These are phyloP conservation scores for Auricularia sp. DNA, from an alignment of 768 basidiomycete species.

Conservation along the genomic window DNA sequence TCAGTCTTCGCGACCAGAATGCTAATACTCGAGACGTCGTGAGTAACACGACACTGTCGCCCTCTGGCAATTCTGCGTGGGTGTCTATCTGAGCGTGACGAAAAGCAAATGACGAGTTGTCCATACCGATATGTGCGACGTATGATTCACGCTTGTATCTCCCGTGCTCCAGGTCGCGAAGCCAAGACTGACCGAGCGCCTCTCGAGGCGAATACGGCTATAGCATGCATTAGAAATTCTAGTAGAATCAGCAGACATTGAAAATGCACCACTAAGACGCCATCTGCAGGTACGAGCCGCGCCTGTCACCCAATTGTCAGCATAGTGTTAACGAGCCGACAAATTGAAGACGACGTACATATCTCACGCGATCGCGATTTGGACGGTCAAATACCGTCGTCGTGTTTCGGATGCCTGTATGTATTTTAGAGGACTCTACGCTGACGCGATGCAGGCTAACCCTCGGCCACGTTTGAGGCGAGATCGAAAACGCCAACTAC, in stretches of 20 bases:
- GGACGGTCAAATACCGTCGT: constrained; percentile 96
- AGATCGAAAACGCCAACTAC: constrained; percentile 95
- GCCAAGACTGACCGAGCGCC: constrained; percentile 92
- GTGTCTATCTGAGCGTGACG: constrained; percentile 3
- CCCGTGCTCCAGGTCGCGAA: constrained; percentile 88
- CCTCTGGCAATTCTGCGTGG: constrained; percentile 55
- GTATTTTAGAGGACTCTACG: not conserved
- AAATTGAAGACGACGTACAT: constrained; percentile 37
- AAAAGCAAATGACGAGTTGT: not conserved
- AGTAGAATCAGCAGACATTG: constrained; percentile 19
- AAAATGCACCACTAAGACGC: constrained; percentile 59
- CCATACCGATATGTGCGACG: constrained; percentile 83
- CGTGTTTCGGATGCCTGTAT: constrained; percentile 86
- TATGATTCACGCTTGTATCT: constrained; percentile 76
- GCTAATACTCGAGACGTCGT: constrained; percentile 72
- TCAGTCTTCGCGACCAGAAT: constrained; percentile 77
- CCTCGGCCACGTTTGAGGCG: constrained; percentile 89
- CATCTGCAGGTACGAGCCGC: constrained; percentile 77
- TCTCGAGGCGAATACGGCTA: constrained; percentile 87
- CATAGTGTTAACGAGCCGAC: constrained; percentile 1
- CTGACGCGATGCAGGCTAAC: constrained; percentile 24
- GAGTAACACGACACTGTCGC: constrained; percentile 71
- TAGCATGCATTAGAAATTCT: not conserved
- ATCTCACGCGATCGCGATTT: constrained; percentile 74
- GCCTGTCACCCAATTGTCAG: constrained; percentile 38